phyloP scores from a whole-genome alignment of 768 basidiomycete genomes.

The Mycena olivaceomarginata region DNA sequence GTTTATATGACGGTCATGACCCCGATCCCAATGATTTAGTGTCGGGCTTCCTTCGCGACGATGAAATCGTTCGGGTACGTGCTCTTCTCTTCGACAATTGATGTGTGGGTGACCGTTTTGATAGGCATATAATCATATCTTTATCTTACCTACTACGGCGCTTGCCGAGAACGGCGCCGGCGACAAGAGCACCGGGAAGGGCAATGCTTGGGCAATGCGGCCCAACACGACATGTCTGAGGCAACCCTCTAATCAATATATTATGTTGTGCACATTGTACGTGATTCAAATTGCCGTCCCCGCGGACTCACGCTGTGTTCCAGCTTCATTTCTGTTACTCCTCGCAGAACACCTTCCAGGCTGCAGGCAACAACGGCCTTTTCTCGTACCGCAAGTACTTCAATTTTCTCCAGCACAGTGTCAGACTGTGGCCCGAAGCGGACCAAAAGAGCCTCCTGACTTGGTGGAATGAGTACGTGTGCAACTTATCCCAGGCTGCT shows the following conservation, averaged over 20 bases:
- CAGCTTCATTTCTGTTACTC: too few species aligned
- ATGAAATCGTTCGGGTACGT: not conserved
- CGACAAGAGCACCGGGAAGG: not conserved
- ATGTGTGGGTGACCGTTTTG: too few species aligned
- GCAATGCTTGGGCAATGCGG: too few species aligned
- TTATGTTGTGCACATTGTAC: not conserved
- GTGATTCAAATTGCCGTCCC: not conserved
- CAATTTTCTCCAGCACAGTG: too few species aligned
- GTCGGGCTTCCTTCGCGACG: not conserved
- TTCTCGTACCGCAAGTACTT: too few species aligned
- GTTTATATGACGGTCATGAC: not conserved
- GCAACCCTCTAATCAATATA: not conserved
- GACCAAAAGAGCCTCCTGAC: too few species aligned
- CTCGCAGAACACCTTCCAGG: too few species aligned
- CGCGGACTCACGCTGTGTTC: too few species aligned
- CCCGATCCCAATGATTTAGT: not conserved
- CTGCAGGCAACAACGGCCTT: too few species aligned
- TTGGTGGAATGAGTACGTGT: too few species aligned
- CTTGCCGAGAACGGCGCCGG: not conserved
- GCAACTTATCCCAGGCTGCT: too few species aligned
- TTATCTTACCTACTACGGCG: not conserved
- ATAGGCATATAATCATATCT: not conserved
- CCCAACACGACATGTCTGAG: not conserved
- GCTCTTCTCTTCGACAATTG: not conserved
- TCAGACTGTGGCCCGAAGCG: too few species aligned